Percentiles rank a stretch among this genome's conserved stretches.
These are phyloP conservation scores for Vitis hybrid DNA, from an alignment of 177 flowering plant species.

Conservation along the genomic window DNA sequence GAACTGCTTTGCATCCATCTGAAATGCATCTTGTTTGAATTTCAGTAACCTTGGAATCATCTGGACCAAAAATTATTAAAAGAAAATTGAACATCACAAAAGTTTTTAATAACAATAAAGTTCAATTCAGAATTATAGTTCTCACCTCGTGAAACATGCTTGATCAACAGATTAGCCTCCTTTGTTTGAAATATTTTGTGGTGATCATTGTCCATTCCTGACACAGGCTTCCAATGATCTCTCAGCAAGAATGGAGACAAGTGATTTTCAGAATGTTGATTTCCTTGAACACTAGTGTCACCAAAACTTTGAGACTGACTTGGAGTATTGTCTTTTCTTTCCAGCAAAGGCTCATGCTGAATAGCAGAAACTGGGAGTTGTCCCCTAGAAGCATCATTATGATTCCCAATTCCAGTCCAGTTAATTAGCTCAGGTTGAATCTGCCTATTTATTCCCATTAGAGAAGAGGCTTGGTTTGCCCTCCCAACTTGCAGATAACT, in stretches of 20 bases:
- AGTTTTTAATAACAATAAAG: constrained; percentile 8
- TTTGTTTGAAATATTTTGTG: constrained; percentile 19
- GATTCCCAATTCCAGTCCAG: constrained; percentile 41
- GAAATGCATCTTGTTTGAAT: constrained; percentile 20
- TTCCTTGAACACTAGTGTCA: constrained; percentile 29
- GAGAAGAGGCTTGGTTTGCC: constrained; percentile 30
- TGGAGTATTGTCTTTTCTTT: constrained; percentile 35
- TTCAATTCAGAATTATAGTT: constrained; percentile 13
- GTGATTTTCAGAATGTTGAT: constrained; percentile 30
- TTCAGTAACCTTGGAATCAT: constrained; percentile 26
- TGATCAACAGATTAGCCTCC: constrained; percentile 24
- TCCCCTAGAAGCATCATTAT: constrained; percentile 38
- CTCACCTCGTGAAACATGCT: constrained; percentile 31
- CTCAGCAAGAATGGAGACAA: constrained; percentile 27
- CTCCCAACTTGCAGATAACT: constrained; percentile 34
- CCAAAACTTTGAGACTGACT: constrained; percentile 28
- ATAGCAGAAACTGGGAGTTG: constrained; percentile 24
- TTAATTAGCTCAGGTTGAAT: constrained; percentile 42
- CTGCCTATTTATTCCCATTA: constrained; percentile 32
- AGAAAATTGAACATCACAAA: constrained; percentile 8
- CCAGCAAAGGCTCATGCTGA: constrained; percentile 29
- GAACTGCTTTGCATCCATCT: constrained; percentile 27
- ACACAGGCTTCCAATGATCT: constrained; percentile 41
- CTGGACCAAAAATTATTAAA: constrained; percentile 7
- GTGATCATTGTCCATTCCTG: constrained; percentile 35